Percentiles rank a stretch among this genome's conserved stretches.
These are phyloP conservation scores for Alternaria brassicicola DNA, from an alignment of 2,329 filamentous ascomycete genomes.

Conservation along the genomic window DNA sequence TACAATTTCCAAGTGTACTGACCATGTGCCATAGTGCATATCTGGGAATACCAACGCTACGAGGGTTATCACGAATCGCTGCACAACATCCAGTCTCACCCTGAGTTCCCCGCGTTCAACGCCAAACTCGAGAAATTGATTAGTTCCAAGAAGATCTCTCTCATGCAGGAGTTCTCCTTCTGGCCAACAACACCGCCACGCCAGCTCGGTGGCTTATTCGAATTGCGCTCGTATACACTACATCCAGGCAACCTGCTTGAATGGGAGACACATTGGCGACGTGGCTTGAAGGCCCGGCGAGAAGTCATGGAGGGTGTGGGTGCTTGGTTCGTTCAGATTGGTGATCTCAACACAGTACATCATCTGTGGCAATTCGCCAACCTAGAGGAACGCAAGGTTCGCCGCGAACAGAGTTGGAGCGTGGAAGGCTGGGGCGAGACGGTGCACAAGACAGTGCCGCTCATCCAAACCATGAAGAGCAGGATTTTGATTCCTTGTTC, in stretches of 20 bases:
- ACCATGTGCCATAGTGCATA: slow-evolving; percentile 73
- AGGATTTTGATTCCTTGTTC: slow-evolving; percentile 91
- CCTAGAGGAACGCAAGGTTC: slow-evolving; percentile 86
- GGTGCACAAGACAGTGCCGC: slow-evolving; percentile 95
- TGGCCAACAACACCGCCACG: slow-evolving; percentile 95
- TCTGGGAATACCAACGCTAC: slow-evolving; percentile 99
- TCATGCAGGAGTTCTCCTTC: slow-evolving; percentile 99
- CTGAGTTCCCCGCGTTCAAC: slow-evolving; percentile 84
- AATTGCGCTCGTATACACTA: slow-evolving; percentile 94
- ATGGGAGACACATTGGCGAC: slow-evolving; percentile 98
- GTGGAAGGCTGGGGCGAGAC: slow-evolving; percentile 96
- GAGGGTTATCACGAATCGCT: slow-evolving; percentile 93
- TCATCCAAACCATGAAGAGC: slow-evolving; percentile 97
- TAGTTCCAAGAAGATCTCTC: slow-evolving; percentile 79
- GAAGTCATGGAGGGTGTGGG: slow-evolving; percentile 99
- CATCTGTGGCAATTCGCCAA: slow-evolving; percentile 99
- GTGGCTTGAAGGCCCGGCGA: slow-evolving; percentile 84
- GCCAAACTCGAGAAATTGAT: slow-evolving; percentile 84
- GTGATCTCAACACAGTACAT: slow-evolving; percentile 95
- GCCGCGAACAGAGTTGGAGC: slow-evolving; percentile 93
- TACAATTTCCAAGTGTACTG: not conserved
- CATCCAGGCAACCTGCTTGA: slow-evolving; percentile 95
- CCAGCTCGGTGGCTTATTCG: slow-evolving; percentile 88
- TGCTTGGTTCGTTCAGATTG: slow-evolving; percentile 98
- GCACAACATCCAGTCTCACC: slow-evolving; percentile 80